A percentile compares a stretch with the other conserved stretches of the same genome.
These are phyloP conservation scores for Fistulina hepatica DNA, from an alignment of 1,284 basidiomycete species.

Conservation along the genomic window DNA sequence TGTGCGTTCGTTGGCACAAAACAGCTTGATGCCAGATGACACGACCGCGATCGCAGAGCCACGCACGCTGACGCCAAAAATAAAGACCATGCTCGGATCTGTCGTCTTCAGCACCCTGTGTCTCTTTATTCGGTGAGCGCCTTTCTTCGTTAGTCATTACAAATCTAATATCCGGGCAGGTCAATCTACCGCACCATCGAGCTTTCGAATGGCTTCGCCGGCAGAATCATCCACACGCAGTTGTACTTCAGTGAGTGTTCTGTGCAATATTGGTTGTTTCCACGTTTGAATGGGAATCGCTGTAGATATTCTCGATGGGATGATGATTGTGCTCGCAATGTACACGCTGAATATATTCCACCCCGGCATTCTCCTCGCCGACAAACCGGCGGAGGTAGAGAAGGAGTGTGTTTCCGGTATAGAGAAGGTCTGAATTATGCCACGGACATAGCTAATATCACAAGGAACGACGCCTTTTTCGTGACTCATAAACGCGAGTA, in stretches of 20 bases:
- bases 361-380: conserved; percentile 13
- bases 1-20: conserved; percentile 7
- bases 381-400: no score
- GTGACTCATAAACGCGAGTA: no score
- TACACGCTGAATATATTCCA: conserved; percentile 21
- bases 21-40: conserved; percentile 1
- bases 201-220: conserved; percentile 27
- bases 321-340: conserved; percentile 21
- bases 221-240: conserved; percentile 26
- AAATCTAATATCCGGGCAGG: conserved; percentile 12
- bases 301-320: conserved; percentile 26
- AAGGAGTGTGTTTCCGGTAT: no score
- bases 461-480: no score
- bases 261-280: not conserved
- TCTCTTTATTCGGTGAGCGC: conserved; percentile 29
- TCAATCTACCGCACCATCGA: conserved; percentile 31
- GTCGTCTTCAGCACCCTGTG: conserved; percentile 24
- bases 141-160: not conserved
- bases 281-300: not conserved
- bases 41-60: conserved; percentile 2
- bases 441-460: no score
- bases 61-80: conserved; percentile 11
- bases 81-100: conserved; percentile 22
- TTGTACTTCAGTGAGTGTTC: conserved; percentile 27
- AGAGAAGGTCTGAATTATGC: no score